A percentile compares a stretch with the other conserved stretches of the same genome.
Conservation (phyloP, 2,329 filamentous ascomycete genomes). For the Pleomassaria siparia region DNA sequence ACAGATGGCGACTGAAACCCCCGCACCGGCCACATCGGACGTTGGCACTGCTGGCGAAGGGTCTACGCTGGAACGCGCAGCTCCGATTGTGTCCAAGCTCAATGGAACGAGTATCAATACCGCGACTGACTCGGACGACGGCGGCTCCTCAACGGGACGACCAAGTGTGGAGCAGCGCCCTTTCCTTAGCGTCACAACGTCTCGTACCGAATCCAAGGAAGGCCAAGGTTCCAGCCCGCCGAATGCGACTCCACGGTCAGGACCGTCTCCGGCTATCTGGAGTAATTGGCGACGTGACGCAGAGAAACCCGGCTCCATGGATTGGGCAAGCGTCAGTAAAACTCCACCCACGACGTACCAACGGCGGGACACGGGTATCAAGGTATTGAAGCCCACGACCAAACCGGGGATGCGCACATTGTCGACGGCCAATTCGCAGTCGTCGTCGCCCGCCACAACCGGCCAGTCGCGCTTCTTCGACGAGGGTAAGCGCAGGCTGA, state of each 20-base stretch:
- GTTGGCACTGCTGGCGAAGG: conserved; percentile 4
- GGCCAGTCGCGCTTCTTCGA: conserved; percentile 53
- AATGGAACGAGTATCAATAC: conserved; percentile 18
- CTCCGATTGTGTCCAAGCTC: conserved; percentile 8
- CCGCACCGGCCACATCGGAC: conserved; percentile 7
- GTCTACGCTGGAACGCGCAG: conserved; percentile 9
- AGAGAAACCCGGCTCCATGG: conserved; percentile 44
- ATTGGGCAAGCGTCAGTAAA: conserved; percentile 59
- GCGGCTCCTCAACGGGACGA: conserved; percentile 26
- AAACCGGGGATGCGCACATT: conserved; percentile 61
- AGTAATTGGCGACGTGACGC: conserved; percentile 52
- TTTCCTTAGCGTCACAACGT: conserved; percentile 19
- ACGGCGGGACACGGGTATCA: conserved; percentile 75
- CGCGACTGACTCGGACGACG: conserved; percentile 31
- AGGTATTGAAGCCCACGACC: conserved; percentile 79
- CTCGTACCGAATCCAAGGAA: conserved; percentile 25
- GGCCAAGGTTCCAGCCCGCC: conserved; percentile 18
- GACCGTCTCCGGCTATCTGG: conserved; percentile 48
- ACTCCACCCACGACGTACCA: conserved; percentile 66
- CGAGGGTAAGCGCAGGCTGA: conserved; percentile 46
- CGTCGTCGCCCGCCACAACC: conserved; percentile 23
- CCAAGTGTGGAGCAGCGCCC: conserved; percentile 37
- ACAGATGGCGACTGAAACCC: conserved; percentile 5
- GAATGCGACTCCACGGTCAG: conserved; percentile 27
- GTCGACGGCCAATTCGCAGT: conserved; percentile 33